A percentile compares a stretch with the other conserved stretches of the same genome.
Conservation (phyloP, 2,329 filamentous ascomycete species). For the Apiospora kogelbergensis region DNA sequence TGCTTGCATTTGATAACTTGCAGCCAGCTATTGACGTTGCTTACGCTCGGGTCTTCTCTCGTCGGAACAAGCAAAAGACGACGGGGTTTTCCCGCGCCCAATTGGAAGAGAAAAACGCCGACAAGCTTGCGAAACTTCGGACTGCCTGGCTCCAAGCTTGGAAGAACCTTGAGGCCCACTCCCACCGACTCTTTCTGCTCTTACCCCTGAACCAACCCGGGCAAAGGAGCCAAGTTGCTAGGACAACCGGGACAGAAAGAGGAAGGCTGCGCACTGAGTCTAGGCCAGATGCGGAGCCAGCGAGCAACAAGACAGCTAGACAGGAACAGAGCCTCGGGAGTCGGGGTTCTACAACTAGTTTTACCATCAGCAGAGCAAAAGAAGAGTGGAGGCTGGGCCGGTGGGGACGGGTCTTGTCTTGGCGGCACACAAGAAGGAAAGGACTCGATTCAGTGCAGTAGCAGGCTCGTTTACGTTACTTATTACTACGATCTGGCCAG, state of each 20-base stretch:
- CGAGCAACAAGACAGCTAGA: not conserved
- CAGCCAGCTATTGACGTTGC: not conserved
- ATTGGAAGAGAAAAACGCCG: not conserved
- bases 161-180: not conserved
- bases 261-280: not conserved
- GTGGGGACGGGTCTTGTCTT: not conserved
- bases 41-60: not conserved
- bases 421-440: not conserved
- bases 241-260: slow-evolving; percentile 4
- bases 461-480: too few species aligned
- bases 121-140: not conserved
- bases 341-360: not conserved
- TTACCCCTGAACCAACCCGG: not conserved
- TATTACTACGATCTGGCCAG: not conserved
- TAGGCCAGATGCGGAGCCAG: slow-evolving; percentile 8
- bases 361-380: not conserved
- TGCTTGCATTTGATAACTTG: not conserved
- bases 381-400: not conserved
- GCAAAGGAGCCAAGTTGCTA: not conserved
- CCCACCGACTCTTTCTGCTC: not conserved
- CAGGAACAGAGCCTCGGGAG: not conserved
- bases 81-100: not conserved
- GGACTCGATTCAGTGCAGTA: not conserved
- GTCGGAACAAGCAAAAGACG: not conserved
- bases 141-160: not conserved